Conservation (phyloP, 1,139 yeast species). For the Kazachstania sp. region DNA sequence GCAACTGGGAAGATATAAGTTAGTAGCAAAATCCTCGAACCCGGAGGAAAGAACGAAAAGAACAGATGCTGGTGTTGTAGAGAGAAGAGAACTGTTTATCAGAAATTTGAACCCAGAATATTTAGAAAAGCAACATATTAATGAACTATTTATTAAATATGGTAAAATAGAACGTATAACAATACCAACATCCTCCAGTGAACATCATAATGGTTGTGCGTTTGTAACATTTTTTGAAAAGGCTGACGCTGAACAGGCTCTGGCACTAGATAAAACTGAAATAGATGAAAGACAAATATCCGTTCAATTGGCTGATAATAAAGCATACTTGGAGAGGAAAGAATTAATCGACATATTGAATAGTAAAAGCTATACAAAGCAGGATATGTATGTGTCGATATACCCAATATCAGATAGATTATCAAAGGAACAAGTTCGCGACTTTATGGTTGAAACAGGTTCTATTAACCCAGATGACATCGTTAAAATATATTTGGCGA, state of each 20-base stretch:
- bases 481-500: slow-evolving; percentile 36
- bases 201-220: slow-evolving; percentile 44
- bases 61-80: slow-evolving; percentile 37
- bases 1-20: slow-evolving; percentile 26
- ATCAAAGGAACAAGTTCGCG: slow-evolving; percentile 36
- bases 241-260: slow-evolving; percentile 34
- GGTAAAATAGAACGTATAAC: slow-evolving; percentile 45
- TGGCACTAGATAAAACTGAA: slow-evolving; percentile 33
- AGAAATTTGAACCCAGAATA: slow-evolving; percentile 43
- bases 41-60: slow-evolving; percentile 38
- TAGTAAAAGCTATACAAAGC: slow-evolving; percentile 23
- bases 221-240: slow-evolving; percentile 39
- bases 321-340: slow-evolving; percentile 30
- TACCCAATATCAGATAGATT: slow-evolving; percentile 42
- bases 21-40: slow-evolving; percentile 52
- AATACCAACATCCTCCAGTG: slow-evolving; percentile 35
- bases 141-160: slow-evolving; percentile 33
- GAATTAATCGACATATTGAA: slow-evolving; percentile 25
- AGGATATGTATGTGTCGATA: slow-evolving; percentile 37
- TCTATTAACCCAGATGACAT: slow-evolving; percentile 11
- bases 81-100: slow-evolving; percentile 47
- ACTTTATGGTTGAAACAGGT: slow-evolving; percentile 32
- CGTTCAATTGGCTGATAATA: slow-evolving; percentile 38
- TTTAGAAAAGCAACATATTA: slow-evolving; percentile 28
- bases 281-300: slow-evolving; percentile 39